Evolutionary conservation across 805 yeast species (phyloP), one percentile per base, ranked within the genome.

Genomic region (Nakazawaea wyomingensis): DNA sequence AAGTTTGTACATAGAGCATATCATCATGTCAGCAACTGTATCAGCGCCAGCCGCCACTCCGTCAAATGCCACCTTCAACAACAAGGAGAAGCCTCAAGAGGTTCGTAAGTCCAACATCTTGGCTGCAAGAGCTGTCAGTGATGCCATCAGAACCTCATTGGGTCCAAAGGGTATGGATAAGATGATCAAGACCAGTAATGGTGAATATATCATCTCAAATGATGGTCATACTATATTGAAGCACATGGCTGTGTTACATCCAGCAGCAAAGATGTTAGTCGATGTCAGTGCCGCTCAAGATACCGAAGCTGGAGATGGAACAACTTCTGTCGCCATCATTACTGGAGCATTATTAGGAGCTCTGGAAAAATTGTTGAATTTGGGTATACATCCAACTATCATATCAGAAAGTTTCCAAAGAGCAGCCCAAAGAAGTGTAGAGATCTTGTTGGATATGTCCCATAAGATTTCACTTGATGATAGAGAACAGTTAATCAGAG

Each of bases 141-240:
- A 89, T 64, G 96, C 96, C 37, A 86, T 89, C 55, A 77, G 96
- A 64, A 90, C 97, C 5, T 84, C 98, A 13, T 70, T 93, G 47
- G 99, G 99, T 17, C 99, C 99, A 44, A 91, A 89, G 64, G 99
- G 99, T 48, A 93, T 93, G 99, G 99, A 93, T 65, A 93, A 93
- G 71, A 91, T 93, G 98, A 88, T 87, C 68, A 88, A 88, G 66
- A 90, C 98, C 16, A 83, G 90, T 39, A 77, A 76, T 46, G 98
- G 98, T 31, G 89, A 93, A 59, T 85, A 91, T 54, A 83, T 90
- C 57, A 90, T 93, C 54, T 89, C 98, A 50, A 93, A 93, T 63
- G 99, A 93, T 66, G 99, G 99, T 27, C 98, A 95, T 64, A 93
- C 99, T 3, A 93, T 93, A 53, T 71, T 91, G 54, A 82, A 86